Base-by-base conservation (phyloP, 106 monocot genomes). In the Platanthera zijinensis region DNA sequence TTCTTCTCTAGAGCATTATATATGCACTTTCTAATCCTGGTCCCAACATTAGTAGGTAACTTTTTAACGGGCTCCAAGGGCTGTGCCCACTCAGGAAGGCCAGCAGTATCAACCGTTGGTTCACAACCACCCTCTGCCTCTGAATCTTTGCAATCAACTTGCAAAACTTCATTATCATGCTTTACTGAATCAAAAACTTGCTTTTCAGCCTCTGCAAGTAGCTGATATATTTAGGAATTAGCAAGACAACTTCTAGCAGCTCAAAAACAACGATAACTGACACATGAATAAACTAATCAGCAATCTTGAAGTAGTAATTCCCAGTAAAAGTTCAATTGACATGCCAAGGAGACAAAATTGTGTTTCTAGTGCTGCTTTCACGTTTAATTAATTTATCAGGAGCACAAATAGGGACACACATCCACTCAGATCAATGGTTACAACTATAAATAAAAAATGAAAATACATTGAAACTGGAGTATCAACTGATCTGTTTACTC, bases 41-140 rank as follows among this genome's bases (percentile, higher is more conserved):
- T 92, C 67, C 99, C 99, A 48, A 99, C 99, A 83, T 99, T 99
- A 18, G 99, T 99, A 8, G 99, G 99, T 32, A 99, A 79, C 71
- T 99, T 99, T 80, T 84, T 86, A 21, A 99, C 99, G 59, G 94
- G 94, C 82, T 92, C 94, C 63, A 99, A 74, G 15, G 80, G 78
- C 66, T 85, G 73, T 56, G 90, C 99, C 99, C 99, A 99, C 72
- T 94, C 94, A 69, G 94, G 99, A 76, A 92, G 81, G 57, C 48
- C 78, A 25, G 68, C 57, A 80, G 82, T 82, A 75, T 75, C 18
- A 61, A 53, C 74, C 13, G 56, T 52, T 59, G 86, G 76, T n/a
- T 82, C 91, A 71, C 63, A 74, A 66, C 19, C 64, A 71, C 13
- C 69, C 56, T 57, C 75, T 51, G 18, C 51, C 77, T 86, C 84